Evolutionary conservation across 306 rosid genomes (phyloP).

Genomic region (Hippophae gyantsensis): DNA sequence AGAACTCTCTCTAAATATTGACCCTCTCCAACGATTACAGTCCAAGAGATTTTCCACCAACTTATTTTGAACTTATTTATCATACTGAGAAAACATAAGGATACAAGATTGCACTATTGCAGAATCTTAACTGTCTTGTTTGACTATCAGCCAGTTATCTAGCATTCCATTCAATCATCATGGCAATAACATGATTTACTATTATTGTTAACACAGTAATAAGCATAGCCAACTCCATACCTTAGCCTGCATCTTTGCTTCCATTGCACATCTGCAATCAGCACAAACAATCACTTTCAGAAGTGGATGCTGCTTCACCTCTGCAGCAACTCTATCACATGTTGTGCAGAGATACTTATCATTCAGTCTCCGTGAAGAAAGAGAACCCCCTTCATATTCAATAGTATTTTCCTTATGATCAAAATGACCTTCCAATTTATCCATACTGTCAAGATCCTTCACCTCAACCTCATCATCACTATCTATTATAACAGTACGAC

Average conservation of each 20-base stretch:
- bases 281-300: conserved; percentile 62
- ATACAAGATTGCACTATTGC: no score
- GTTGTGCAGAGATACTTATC: conserved; percentile 53
- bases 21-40: no score
- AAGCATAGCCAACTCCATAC: conserved; percentile 23
- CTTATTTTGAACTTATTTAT: no score
- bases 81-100: no score
- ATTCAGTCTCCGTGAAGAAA: conserved; percentile 27
- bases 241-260: conserved; percentile 39
- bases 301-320: conserved; percentile 57
- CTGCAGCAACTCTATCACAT: conserved; percentile 42
- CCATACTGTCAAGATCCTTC: conserved; percentile 27
- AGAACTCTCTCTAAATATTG: no score
- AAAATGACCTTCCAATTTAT: conserved; percentile 24
- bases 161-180: not conserved
- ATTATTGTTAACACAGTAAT: no score
- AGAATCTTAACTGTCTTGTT: not conserved
- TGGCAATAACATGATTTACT: no score
- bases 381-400: conserved; percentile 23
- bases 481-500: conserved; percentile 28
- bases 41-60: no score
- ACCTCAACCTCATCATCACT: conserved; percentile 30
- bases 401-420: conserved; percentile 23
- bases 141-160: not conserved
- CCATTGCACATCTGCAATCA: conserved; percentile 49